Conservation (phyloP, 768 basidiomycete species). For the Bullera alba region DNA sequence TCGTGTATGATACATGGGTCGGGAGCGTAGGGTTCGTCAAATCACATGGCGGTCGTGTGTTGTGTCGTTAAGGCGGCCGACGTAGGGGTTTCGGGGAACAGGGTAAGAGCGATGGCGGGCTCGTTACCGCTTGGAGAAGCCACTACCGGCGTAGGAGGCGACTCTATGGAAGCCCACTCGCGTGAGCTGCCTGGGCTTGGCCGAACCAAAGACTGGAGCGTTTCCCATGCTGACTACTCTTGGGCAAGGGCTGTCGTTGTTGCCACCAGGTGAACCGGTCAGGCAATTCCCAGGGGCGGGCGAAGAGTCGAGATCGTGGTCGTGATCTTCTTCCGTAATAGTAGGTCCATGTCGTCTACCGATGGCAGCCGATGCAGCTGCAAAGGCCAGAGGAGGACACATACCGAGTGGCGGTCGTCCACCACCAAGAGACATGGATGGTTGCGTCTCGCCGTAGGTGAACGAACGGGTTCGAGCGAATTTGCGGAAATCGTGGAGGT, state of each 20-base stretch:
- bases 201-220: not conserved
- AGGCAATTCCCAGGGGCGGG: constrained; percentile 64
- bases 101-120: too few relatives aligned
- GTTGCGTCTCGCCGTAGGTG: constrained; percentile 68
- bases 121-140: too few relatives aligned
- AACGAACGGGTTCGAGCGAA: constrained; percentile 87
- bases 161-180: not conserved
- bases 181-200: not conserved
- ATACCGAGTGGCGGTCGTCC: constrained; percentile 18
- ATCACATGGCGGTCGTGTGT: too few relatives aligned
- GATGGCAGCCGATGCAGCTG: constrained; percentile 40
- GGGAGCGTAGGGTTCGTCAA: too few relatives aligned
- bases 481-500: constrained; percentile 86
- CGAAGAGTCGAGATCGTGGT: constrained; percentile 48
- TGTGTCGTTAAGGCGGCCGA: too few relatives aligned
- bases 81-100: too few relatives aligned
- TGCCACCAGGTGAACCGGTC: constrained; percentile 50
- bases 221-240: constrained; percentile 37
- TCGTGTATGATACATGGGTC: too few relatives aligned
- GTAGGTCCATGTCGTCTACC: constrained; percentile 49
- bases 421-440: not conserved
- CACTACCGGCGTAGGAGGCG: not conserved
- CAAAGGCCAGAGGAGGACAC: constrained; percentile 40
- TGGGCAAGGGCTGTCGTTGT: constrained; percentile 81
- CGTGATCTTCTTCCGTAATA: constrained; percentile 59